phyloP scores from a whole-genome alignment of 108 stramenopile genomes.

The Asterionellopsis glacialis region DNA sequence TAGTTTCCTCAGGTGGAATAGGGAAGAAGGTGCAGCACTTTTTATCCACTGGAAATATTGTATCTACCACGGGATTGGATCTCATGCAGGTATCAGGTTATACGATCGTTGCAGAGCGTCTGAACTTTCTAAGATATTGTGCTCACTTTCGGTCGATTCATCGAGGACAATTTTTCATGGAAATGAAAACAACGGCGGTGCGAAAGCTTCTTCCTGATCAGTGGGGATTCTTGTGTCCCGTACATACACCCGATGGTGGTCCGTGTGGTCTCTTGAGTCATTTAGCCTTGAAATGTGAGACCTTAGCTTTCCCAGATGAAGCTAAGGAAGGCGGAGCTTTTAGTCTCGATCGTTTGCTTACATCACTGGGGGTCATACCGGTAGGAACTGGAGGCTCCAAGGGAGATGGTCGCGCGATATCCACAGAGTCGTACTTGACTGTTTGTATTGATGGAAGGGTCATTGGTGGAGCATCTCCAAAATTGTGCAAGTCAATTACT shows the following conservation, averaged over 20 bases:
- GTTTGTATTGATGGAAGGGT: conserved; percentile 80
- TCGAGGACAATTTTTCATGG: conserved; percentile 98
- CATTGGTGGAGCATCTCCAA: conserved; percentile 54
- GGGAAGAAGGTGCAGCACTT: conserved; percentile 92
- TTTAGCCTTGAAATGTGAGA: conserved; percentile 72
- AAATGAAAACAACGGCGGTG: conserved; percentile 99
- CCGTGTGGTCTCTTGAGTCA: conserved; percentile 99
- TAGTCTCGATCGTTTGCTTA: conserved; percentile 60
- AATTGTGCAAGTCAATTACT: conserved; percentile 63
- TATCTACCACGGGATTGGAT: conserved; percentile 91
- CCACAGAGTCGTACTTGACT: conserved; percentile 48
- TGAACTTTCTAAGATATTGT: conserved; percentile 95
- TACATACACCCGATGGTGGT: conserved; percentile 99
- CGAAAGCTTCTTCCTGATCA: conserved; percentile 96
- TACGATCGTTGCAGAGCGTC: conserved; percentile 96
- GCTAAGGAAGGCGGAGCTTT: conserved; percentile 22
- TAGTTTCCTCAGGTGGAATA: conserved; percentile 67
- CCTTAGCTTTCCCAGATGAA: conserved; percentile 60
- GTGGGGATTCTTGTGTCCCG: conserved; percentile 99
- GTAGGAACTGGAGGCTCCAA: conserved; percentile 55
- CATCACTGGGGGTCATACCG: conserved; percentile 63
- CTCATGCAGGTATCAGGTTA: conserved; percentile 98
- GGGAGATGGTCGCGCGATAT: conserved; percentile 57
- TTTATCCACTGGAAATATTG: conserved; percentile 94
- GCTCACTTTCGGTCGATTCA: conserved; percentile 98